Base-by-base conservation (phyloP, 768 basidiomycete genomes). In the Omphalotus guepiniiformis region DNA sequence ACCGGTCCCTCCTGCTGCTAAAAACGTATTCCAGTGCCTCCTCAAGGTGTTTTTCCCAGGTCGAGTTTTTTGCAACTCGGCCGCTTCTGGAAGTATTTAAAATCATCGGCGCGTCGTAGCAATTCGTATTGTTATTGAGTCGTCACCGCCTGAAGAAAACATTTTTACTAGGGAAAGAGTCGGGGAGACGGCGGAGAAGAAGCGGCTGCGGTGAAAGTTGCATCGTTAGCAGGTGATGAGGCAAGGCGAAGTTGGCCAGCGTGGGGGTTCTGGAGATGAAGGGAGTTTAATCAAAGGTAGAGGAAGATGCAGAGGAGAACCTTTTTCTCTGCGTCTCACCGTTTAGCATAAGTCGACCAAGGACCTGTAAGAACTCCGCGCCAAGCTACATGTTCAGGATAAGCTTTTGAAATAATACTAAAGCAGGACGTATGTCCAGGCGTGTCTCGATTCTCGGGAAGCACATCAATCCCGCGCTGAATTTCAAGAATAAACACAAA, bases 401-500 rank as follows among this genome's bases (percentile, higher is more conserved):
- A 77, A 0, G 85, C 72, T 8, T 67, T 53, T 2, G 73, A 73
- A 30, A 93, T 85, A 23, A 72, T 64, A 1, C 83, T 71, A 3
- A n/a, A n/a, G n/a, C n/a, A n/a, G n/a, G n/a, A n/a, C n/a, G 88
- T 89, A 62, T 93, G 92, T 1, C 90, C 91, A 1, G 91, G 91
- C 1, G 78, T n/a, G n/a, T 47, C 27, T 47, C 46, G 15, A 47
- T 22, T 32, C n/a, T 47, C 75, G 53, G 81, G 37, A 18, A 89
- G 56, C 3, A 90, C 78, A 44, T 90, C 86, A 25, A 92, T 83
- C 4, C 88, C 89, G 22, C 76, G 75, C 84, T 82, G n/a, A n/a
- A n/a, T n/a, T n/a, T n/a, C n/a, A n/a, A n/a, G n/a, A n/a, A n/a
- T n/a, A n/a, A n/a, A n/a, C n/a, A n/a, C n/a, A n/a, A n/a, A n/a